Evolutionary conservation across 2,329 filamentous ascomycete genomes (phyloP).

Genomic region (Aschersonia sp.): DNA sequence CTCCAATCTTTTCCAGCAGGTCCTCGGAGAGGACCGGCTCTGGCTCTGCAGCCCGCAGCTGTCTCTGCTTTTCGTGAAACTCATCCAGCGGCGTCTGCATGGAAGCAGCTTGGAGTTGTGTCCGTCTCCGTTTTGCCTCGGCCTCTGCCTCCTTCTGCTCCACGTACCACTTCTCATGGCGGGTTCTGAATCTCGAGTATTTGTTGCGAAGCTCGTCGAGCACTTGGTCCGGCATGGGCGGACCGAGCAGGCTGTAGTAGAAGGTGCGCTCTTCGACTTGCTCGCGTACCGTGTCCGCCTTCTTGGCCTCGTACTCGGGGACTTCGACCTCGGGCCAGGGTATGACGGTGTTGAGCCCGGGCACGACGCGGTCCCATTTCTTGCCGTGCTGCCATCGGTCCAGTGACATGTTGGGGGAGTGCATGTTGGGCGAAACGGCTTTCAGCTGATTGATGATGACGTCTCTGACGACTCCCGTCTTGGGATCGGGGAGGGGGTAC

Average conservation of each 20-base stretch:
- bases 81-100: constrained; percentile 46
- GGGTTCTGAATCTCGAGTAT: constrained; percentile 67
- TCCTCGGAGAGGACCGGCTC: constrained; percentile 41
- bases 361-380: constrained; percentile 43
- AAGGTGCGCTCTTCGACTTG: constrained; percentile 64
- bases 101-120: constrained; percentile 12
- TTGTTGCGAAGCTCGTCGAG: constrained; percentile 77
- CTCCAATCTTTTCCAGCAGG: constrained; percentile 48
- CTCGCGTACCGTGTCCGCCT: constrained; percentile 59
- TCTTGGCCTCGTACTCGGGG: constrained; percentile 36
- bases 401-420: constrained; percentile 24
- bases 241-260: constrained; percentile 58
- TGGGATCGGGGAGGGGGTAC: constrained; percentile 53
- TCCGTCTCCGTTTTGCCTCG: constrained; percentile 21
- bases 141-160: constrained; percentile 47
- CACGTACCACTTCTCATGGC: constrained; percentile 64
- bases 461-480: constrained; percentile 52
- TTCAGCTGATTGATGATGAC: constrained; percentile 62
- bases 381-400: constrained; percentile 26
- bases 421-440: constrained; percentile 33
- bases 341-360: constrained; percentile 57
- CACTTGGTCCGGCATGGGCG: constrained; percentile 66
- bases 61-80: constrained; percentile 39
- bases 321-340: constrained; percentile 55
- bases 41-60: constrained; percentile 33